Evolutionary conservation across 202 grass and related monocot genomes (phyloP).

Genomic region (Carex arenaria): DNA sequence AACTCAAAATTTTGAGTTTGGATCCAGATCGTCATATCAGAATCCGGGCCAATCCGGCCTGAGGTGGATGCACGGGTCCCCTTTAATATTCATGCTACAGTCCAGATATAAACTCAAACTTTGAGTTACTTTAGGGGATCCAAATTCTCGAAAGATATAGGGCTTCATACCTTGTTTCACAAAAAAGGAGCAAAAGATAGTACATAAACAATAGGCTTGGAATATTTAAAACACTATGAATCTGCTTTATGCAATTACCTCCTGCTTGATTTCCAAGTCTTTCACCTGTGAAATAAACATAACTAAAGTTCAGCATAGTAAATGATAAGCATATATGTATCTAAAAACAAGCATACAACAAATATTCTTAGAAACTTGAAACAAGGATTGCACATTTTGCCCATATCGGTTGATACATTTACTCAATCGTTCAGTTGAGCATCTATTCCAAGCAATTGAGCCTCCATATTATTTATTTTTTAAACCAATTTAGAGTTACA

Average conservation of each 20-base stretch:
- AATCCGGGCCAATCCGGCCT: too few relatives aligned
- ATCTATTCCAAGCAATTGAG: neutral
- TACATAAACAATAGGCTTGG: neutral
- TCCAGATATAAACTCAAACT: too few relatives aligned
- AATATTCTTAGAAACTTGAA: neutral
- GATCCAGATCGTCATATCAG: too few relatives aligned
- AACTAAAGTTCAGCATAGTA: neutral
- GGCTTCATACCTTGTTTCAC: too few relatives aligned
- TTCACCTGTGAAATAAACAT: constrained; percentile 34
- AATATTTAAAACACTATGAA: neutral
- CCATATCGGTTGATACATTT: neutral
- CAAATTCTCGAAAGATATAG: neutral
- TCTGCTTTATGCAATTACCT: constrained; percentile 32
- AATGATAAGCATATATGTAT: neutral
- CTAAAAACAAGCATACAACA: neutral
- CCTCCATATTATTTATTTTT: neutral
- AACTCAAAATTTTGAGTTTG: too few relatives aligned
- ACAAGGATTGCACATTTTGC: neutral
- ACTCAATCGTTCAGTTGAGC: neutral
- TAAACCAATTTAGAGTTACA: neutral
- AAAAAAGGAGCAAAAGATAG: neutral
- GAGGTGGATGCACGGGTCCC: too few relatives aligned
- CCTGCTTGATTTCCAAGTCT: constrained; percentile 47
- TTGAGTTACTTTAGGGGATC: too few relatives aligned
- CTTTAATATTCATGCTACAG: too few relatives aligned